Percentiles rank a stretch among this genome's conserved stretches.
These are phyloP conservation scores for Saturnispora quitensis DNA, from an alignment of 805 yeast genomes.

Conservation along the genomic window DNA sequence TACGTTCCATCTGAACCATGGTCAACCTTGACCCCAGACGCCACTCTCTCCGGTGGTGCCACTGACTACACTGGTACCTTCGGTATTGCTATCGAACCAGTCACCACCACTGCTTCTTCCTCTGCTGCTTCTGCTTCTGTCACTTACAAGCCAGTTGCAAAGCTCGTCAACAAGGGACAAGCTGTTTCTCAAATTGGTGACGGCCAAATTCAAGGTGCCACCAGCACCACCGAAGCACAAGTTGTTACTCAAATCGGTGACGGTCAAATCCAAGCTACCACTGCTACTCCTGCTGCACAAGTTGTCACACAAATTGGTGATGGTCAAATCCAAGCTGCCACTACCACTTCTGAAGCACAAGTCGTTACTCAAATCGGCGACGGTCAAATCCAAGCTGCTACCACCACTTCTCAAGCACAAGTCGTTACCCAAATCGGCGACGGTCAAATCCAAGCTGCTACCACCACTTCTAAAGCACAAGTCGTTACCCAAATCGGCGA, in stretches of 20 bases:
- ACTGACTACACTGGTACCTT: slow-evolving; percentile 50
- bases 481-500: slow-evolving; percentile 25
- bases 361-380: slow-evolving; percentile 40
- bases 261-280: slow-evolving; percentile 36
- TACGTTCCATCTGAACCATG: slow-evolving; percentile 59
- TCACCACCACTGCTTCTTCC: slow-evolving; percentile 45
- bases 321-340: slow-evolving; percentile 36
- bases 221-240: slow-evolving; percentile 8
- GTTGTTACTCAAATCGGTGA: slow-evolving; percentile 24
- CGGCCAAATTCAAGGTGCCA: slow-evolving; percentile 31
- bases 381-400: slow-evolving; percentile 33
- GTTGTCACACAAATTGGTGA: slow-evolving; percentile 40
- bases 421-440: slow-evolving; percentile 45
- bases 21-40: slow-evolving; percentile 59
- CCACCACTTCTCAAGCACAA: slow-evolving; percentile 16
- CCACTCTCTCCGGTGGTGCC: slow-evolving; percentile 39
- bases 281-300: slow-evolving; percentile 16
- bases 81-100: slow-evolving; percentile 61
- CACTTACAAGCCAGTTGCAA: slow-evolving; percentile 1
- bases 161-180: slow-evolving; percentile 27
- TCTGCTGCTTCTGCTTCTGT: slow-evolving; percentile 9
- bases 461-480: slow-evolving; percentile 8
- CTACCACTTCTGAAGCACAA: slow-evolving; percentile 16
- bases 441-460: slow-evolving; percentile 31
- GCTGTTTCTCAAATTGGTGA: slow-evolving; percentile 28